Conservation (phyloP, 495 filamentous ascomycete genomes). For the Penicillium longicatenatum region DNA sequence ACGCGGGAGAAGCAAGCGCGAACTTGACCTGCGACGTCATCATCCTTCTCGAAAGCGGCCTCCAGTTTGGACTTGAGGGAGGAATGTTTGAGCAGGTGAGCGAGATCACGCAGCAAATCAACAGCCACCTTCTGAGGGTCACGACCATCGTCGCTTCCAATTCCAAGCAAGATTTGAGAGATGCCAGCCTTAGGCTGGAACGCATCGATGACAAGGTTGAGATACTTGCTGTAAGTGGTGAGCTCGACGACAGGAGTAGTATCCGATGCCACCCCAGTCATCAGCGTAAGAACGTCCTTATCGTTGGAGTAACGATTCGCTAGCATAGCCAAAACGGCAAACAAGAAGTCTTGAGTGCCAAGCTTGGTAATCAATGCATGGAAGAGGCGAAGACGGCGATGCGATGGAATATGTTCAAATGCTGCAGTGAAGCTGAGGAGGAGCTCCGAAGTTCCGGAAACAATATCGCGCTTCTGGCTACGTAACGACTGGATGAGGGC, state of each 20-base stretch:
- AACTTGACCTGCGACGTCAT: slow-evolving; percentile 56
- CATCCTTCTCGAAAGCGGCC: slow-evolving; percentile 38
- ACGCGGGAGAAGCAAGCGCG: slow-evolving; percentile 68
- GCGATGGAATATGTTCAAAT: slow-evolving; percentile 89
- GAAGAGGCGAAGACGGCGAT: slow-evolving; percentile 80
- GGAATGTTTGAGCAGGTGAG: slow-evolving; percentile 48
- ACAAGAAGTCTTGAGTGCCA: slow-evolving; percentile 74
- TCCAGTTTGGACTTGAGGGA: slow-evolving; percentile 46
- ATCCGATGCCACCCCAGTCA: slow-evolving; percentile 46
- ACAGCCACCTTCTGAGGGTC: slow-evolving; percentile 61
- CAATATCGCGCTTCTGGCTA: slow-evolving; percentile 71
- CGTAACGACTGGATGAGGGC: slow-evolving; percentile 85
- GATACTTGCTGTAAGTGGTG: slow-evolving; percentile 64
- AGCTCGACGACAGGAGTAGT: slow-evolving; percentile 69
- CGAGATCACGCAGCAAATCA: slow-evolving; percentile 58
- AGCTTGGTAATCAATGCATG: slow-evolving; percentile 75
- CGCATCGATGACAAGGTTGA: slow-evolving; percentile 71
- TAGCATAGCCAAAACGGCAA: slow-evolving; percentile 50
- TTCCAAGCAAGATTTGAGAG: slow-evolving; percentile 66
- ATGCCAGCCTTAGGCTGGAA: slow-evolving; percentile 69
- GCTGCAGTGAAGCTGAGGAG: slow-evolving; percentile 90
- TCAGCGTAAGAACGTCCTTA: slow-evolving; percentile 46
- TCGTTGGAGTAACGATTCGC: slow-evolving; percentile 46
- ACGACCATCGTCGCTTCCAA: slow-evolving; percentile 60
- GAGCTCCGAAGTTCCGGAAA: slow-evolving; percentile 80